These are phyloP conservation scores for Fraxinus platypoda DNA, from an alignment of 305 asterid genomes.

Conservation along the genomic window DNA sequence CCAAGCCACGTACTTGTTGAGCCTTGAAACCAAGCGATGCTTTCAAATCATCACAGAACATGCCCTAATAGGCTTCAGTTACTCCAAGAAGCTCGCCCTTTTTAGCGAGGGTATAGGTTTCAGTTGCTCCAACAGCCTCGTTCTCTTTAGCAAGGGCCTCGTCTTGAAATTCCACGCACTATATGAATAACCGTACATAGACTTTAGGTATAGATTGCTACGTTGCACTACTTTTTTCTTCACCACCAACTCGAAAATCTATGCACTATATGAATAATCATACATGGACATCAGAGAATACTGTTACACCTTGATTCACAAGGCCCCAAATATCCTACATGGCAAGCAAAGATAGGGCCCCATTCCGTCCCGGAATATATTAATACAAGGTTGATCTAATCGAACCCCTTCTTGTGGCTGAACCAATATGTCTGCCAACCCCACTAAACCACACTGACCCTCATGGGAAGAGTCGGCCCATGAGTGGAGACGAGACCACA, in stretches of 20 bases:
- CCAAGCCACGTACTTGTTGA: too few relatives aligned
- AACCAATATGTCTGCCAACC: background rate
- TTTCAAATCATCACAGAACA: too few relatives aligned
- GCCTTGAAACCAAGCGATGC: too few relatives aligned
- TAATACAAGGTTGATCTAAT: background rate
- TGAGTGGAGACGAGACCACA: background rate
- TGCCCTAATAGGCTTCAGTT: too few relatives aligned
- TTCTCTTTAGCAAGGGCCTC: background rate
- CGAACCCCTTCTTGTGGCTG: background rate
- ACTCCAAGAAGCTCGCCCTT: too few relatives aligned
- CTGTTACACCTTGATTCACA: background rate
- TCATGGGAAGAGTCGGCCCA: background rate
- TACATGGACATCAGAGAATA: background rate
- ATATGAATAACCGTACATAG: background rate
- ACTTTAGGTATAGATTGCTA: background rate
- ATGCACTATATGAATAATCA: too few relatives aligned
- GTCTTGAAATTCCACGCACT: background rate
- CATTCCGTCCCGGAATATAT: background rate
- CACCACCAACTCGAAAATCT: background rate
- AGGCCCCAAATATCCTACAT: background rate
- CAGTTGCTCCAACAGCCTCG: background rate
- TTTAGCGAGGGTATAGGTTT: background rate
- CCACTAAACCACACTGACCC: background rate
- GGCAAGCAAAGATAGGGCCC: background rate
- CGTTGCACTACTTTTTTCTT: background rate